Evolutionary conservation across 2,329 filamentous ascomycete species (phyloP), one percentile per base, ranked within the genome.

Genomic region (Clonostachys sp.): DNA sequence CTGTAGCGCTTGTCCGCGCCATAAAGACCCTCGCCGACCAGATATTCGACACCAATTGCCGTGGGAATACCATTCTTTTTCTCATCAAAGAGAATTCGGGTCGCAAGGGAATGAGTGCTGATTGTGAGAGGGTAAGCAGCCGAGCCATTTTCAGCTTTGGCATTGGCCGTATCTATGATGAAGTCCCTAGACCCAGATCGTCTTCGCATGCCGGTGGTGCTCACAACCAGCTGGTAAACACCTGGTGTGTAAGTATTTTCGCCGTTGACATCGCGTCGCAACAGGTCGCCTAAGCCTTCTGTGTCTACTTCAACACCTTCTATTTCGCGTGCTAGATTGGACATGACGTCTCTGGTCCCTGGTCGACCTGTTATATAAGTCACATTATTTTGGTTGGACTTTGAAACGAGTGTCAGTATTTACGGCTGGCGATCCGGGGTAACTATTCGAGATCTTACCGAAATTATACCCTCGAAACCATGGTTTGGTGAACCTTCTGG

Each of bases 11-110:
- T 38, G 35, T 59, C 53, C 16, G 49, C 56, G 12, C 44, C 34
- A 52, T 55, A 57, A n/a, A 59, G 36, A n/a, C 50, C 48, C 36
- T 47, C 47, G 35, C 55, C 55, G 6, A 49, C 24, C 12, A 54
- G 50, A 33, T 55, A 55, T 41, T 58, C 70, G 13, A 74, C 63
- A 24, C 71, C 71, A 34, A 67, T 55, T 34, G 71, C 71, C 16
- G 57, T 48, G 1, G 56, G 60, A 13, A 60, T 65, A 4, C 13
- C 6, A 41, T 44, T 2, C 12, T 35, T 18, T 6, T 12, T 41
- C 5, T 52, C 41, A 1, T 44, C 39, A 30, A 30, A 30, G 24
- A 30, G 24, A 13, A 54, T 18, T 18, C 38, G 44, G 16, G 53
- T 50, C 0, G 50, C 51, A 30, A 51, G 51, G 3, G 48, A 42